Conservation (phyloP, 495 filamentous ascomycete species). For the Podospora pseudoanserina region DNA sequence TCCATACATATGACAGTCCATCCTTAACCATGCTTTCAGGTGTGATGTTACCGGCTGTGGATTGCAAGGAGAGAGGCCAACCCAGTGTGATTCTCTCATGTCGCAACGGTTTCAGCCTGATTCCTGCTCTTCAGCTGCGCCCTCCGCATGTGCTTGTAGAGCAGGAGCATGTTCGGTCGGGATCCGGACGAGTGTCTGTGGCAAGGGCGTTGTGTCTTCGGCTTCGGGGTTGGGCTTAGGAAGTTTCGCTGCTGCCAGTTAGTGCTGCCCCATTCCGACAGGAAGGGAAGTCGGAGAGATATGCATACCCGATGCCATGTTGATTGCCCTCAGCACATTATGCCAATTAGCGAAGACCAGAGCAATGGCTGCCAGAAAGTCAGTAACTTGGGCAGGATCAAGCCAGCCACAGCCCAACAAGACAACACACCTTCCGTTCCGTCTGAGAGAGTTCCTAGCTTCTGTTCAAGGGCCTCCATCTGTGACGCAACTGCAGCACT, state of each 20-base stretch:
- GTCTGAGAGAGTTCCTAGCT: slow-evolving; percentile 80
- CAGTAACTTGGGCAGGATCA: slow-evolving; percentile 7
- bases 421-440: slow-evolving; percentile 76
- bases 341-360: slow-evolving; percentile 94
- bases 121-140: slow-evolving; percentile 35
- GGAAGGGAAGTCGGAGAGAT: slow-evolving; percentile 6
- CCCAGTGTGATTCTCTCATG: background rate
- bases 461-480: slow-evolving; percentile 87
- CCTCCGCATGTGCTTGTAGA: slow-evolving; percentile 50
- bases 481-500: slow-evolving; percentile 81
- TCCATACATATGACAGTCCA: background rate
- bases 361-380: slow-evolving; percentile 65
- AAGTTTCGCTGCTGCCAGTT: slow-evolving; percentile 57
- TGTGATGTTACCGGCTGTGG: background rate
- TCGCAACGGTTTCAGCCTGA: slow-evolving; percentile 15
- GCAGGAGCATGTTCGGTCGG: slow-evolving; percentile 63
- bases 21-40: background rate
- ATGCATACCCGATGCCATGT: slow-evolving; percentile 86
- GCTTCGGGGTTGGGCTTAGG: slow-evolving; percentile 36
- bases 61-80: background rate
- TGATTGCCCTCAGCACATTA: slow-evolving; percentile 87
- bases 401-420: background rate
- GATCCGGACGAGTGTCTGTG: slow-evolving; percentile 78
- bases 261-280: slow-evolving; percentile 37
- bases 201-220: slow-evolving; percentile 53